Evolutionary conservation across 306 rosid genomes (phyloP).

Genomic region (Inga leiocalycina): DNA sequence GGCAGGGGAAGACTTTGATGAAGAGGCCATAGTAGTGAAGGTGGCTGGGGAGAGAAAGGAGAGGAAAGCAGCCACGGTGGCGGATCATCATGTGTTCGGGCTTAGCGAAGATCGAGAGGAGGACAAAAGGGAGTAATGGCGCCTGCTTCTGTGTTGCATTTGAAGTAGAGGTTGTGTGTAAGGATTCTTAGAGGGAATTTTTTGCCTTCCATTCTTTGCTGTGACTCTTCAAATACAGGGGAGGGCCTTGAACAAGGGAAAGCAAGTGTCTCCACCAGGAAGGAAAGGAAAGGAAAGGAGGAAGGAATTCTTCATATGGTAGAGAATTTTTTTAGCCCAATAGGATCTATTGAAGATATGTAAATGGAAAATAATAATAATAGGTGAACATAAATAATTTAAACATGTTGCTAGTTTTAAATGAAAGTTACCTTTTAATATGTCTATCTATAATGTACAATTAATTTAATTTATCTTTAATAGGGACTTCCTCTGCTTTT

Average conservation of each 20-base stretch:
- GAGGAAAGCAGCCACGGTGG: slow-evolving; percentile 42
- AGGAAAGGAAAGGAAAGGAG: neutral
- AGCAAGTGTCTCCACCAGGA: neutral
- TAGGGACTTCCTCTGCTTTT: neutral
- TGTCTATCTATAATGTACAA: neutral
- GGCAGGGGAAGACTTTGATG: slow-evolving; percentile 65
- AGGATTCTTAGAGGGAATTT: slow-evolving; percentile 10
- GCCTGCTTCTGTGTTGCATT: slow-evolving; percentile 13
- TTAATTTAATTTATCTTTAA: neutral
- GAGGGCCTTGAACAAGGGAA: slow-evolving; percentile 23
- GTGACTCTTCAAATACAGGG: slow-evolving; percentile 26
- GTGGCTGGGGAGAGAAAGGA: slow-evolving; percentile 71
- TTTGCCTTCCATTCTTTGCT: slow-evolving; percentile 23
- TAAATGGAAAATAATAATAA: neutral
- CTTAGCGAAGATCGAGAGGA: slow-evolving; percentile 65
- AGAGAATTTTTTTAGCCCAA: neutral
- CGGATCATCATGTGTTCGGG: slow-evolving; percentile 60
- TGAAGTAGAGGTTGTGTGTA: neutral
- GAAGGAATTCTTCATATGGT: neutral
- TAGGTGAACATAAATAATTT: neutral
- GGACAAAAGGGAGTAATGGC: slow-evolving; percentile 59
- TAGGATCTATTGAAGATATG: neutral
- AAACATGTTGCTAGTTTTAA: neutral
- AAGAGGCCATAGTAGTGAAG: slow-evolving; percentile 56
- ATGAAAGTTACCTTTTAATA: neutral